A percentile compares a stretch with the other conserved stretches of the same genome.
Evolutionary conservation across 306 rosid species (phyloP).

Genomic region (Prunus kanzakura): DNA sequence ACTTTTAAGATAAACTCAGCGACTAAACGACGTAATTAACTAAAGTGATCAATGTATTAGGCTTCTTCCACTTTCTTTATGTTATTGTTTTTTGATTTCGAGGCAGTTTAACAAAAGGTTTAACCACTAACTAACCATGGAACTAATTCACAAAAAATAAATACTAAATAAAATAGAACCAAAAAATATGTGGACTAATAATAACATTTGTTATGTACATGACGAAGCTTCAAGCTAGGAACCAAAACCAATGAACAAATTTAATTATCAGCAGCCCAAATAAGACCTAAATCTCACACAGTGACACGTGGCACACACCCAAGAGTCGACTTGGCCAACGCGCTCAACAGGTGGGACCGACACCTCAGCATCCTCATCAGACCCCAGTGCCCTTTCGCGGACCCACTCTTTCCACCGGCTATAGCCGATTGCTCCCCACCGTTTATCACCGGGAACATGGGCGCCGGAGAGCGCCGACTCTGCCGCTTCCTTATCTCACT

Average conservation of each 20-base stretch:
- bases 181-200: neutral
- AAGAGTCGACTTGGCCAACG: conserved; percentile 22
- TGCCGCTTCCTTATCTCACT: conserved; percentile 42
- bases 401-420: neutral
- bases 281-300: neutral
- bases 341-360: conserved; percentile 22
- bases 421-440: conserved; percentile 11
- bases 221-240: neutral
- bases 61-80: too few species aligned
- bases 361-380: conserved; percentile 26
- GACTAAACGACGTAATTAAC: too few species aligned
- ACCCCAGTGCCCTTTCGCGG: conserved; percentile 21
- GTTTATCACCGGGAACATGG: conserved; percentile 21
- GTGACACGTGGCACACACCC: conserved; percentile 30
- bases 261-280: neutral
- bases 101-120: too few species aligned
- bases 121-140: too few species aligned
- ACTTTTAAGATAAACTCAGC: too few species aligned
- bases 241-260: neutral
- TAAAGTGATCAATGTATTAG: too few species aligned
- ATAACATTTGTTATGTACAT: neutral
- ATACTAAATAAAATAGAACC: neutral
- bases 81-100: too few species aligned
- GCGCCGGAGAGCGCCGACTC: conserved; percentile 20
- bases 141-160: too few species aligned